Conservation (phyloP, 495 filamentous ascomycete genomes). For the Pyronema omphalodes region DNA sequence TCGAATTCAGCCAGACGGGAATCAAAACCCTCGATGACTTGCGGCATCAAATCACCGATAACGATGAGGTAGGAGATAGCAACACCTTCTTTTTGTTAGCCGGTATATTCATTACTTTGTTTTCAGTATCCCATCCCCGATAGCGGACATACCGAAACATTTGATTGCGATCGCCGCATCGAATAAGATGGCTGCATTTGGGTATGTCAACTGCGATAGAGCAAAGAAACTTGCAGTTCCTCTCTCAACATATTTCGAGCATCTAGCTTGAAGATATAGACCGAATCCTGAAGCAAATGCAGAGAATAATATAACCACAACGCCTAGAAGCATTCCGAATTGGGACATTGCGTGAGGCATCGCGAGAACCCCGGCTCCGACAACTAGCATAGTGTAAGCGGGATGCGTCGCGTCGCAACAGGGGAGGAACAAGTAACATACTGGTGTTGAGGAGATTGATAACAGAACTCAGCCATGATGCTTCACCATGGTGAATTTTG, state of each 20-base stretch:
- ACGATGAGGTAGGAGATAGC: constrained; percentile 96
- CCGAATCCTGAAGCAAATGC: constrained; percentile 77
- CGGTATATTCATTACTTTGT: background rate
- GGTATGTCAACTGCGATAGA: constrained; percentile 86
- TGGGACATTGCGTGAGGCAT: constrained; percentile 89
- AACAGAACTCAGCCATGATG: constrained; percentile 77
- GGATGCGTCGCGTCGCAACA: background rate
- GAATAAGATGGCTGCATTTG: constrained; percentile 88
- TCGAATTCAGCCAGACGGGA: constrained; percentile 38
- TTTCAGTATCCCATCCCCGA: background rate
- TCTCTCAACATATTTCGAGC: constrained; percentile 76
- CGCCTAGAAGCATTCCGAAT: constrained; percentile 70
- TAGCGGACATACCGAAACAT: constrained; percentile 47
- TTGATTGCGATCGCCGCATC: constrained; percentile 94
- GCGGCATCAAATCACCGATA: constrained; percentile 96
- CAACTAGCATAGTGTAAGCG: constrained; percentile 36
- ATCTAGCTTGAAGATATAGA: constrained; percentile 82
- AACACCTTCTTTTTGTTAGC: constrained; percentile 32
- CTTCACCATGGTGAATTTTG: constrained; percentile 33
- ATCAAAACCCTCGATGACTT: constrained; percentile 60
- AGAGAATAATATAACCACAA: constrained; percentile 76
- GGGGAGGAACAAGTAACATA: constrained; percentile 26
- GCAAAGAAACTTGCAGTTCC: constrained; percentile 76
- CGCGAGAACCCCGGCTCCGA: constrained; percentile 83
- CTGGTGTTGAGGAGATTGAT: constrained; percentile 94